A percentile compares a stretch with the other conserved stretches of the same genome.
Conservation (phyloP, 2,329 filamentous ascomycete genomes). For the Penicillium sp. region DNA sequence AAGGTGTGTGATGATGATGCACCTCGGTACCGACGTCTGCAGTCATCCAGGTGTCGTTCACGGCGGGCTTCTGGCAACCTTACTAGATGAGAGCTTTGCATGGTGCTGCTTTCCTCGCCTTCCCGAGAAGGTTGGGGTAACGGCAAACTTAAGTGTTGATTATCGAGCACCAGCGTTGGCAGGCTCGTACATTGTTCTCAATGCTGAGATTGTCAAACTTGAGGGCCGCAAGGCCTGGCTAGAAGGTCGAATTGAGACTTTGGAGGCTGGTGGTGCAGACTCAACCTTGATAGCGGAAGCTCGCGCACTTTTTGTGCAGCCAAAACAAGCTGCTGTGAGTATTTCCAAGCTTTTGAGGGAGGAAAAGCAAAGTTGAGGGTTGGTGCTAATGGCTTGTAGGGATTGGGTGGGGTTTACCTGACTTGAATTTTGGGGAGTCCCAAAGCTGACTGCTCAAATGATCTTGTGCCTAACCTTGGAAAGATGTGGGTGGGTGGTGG, state of each 20-base stretch:
- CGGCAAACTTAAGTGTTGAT: constrained; percentile 76
- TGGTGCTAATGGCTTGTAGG: not conserved
- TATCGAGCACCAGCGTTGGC: constrained; percentile 79
- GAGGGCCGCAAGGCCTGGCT: constrained; percentile 95
- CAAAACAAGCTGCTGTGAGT: not conserved
- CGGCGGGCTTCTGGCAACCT: constrained; percentile 82
- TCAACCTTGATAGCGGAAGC: constrained; percentile 2
- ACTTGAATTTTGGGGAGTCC: too few relatives aligned
- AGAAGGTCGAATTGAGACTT: constrained; percentile 70
- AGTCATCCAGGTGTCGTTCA: constrained; percentile 89
- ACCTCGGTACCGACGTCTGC: constrained; percentile 75
- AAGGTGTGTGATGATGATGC: constrained; percentile 69
- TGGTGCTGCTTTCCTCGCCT: constrained; percentile 83
- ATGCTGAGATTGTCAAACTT: constrained; percentile 75
- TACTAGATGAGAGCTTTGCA: constrained; percentile 85
- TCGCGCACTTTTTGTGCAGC: constrained; percentile 1
- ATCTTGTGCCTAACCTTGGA: too few relatives aligned
- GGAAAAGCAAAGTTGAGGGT: too few relatives aligned
- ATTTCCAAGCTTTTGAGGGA: not conserved
- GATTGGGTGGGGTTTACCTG: not conserved
- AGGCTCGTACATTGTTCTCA: constrained; percentile 71
- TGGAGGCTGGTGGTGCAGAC: not conserved
- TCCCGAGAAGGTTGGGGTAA: constrained; percentile 77
- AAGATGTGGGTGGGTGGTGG: too few relatives aligned
- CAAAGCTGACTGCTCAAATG: too few relatives aligned